phyloP scores from a whole-genome alignment of 2,329 filamentous ascomycete species.

The Sporothrix pallida region DNA sequence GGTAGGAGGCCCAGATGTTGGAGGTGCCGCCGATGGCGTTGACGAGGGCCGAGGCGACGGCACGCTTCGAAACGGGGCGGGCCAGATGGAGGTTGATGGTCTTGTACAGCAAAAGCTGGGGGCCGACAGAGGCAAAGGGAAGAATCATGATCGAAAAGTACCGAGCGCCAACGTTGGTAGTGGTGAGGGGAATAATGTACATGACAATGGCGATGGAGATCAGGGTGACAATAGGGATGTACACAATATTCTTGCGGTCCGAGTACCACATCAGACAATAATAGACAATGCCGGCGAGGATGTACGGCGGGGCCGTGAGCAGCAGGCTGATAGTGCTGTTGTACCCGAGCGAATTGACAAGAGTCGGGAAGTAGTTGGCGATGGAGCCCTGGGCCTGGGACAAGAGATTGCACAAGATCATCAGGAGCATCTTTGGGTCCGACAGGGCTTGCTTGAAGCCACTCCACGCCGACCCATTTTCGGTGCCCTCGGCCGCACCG shows the following conservation, averaged over 20 bases:
- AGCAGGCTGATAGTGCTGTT: slow-evolving; percentile 50
- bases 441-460: slow-evolving; percentile 36
- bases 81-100: slow-evolving; percentile 45
- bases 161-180: slow-evolving; percentile 47
- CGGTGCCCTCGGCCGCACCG: slow-evolving; percentile 48
- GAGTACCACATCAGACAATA: slow-evolving; percentile 46
- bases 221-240: slow-evolving; percentile 46
- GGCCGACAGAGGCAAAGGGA: slow-evolving; percentile 49
- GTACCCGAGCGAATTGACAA: slow-evolving; percentile 46
- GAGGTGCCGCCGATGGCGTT: slow-evolving; percentile 48
- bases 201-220: slow-evolving; percentile 45
- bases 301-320: slow-evolving; percentile 55
- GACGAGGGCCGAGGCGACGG: slow-evolving; percentile 50
- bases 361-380: slow-evolving; percentile 43
- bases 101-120: slow-evolving; percentile 51
- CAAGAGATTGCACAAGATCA: slow-evolving; percentile 41
- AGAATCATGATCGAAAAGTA: slow-evolving; percentile 53
- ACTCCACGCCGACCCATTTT: slow-evolving; percentile 42
- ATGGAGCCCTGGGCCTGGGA: slow-evolving; percentile 48
- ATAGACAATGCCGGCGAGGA: slow-evolving; percentile 47
- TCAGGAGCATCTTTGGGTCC: slow-evolving; percentile 32
- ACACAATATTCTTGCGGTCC: slow-evolving; percentile 46
- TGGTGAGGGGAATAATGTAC: slow-evolving; percentile 49
- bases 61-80: slow-evolving; percentile 50
- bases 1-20: slow-evolving; percentile 47